Conservation (phyloP, 1,284 basidiomycete genomes). For the Irpex sp. region DNA sequence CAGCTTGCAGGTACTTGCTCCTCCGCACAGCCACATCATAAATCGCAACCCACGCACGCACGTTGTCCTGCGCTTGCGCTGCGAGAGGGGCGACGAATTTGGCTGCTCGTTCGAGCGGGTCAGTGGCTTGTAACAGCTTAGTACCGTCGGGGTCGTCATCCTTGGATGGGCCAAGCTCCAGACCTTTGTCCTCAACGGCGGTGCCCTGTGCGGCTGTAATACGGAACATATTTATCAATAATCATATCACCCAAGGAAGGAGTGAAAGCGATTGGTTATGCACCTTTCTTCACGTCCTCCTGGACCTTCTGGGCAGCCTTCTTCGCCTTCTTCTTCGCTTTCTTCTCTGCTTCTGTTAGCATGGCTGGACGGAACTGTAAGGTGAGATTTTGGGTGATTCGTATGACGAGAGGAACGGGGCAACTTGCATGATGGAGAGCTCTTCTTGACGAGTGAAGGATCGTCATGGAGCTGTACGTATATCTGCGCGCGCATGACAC, state of each 20-base stretch:
- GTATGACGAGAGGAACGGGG: background rate
- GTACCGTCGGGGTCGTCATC: conserved; percentile 86
- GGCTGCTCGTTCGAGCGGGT: conserved; percentile 76
- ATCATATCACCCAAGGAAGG: too few species aligned
- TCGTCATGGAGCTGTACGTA: conserved; percentile 76
- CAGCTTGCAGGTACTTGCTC: conserved; percentile 76
- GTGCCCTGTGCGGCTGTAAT: conserved; percentile 21
- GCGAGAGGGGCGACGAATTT: conserved; percentile 73
- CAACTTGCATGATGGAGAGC: conserved; percentile 35
- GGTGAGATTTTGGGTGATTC: background rate
- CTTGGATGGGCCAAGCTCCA: conserved; percentile 53
- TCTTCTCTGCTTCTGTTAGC: conserved; percentile 72
- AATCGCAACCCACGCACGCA: conserved; percentile 72
- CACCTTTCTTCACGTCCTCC: conserved; percentile 62
- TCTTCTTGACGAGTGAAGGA: conserved; percentile 51
- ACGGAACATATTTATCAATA: background rate
- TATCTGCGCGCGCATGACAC: conserved; percentile 44
- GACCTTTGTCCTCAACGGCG: conserved; percentile 72
- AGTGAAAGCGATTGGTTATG: conserved; percentile 3
- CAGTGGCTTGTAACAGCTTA: conserved; percentile 60
- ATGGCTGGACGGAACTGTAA: conserved; percentile 25
- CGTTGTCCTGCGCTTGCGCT: conserved; percentile 43
- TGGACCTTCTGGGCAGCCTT: conserved; percentile 75
- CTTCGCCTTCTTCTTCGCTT: conserved; percentile 88
- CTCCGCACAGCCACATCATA: conserved; percentile 84